Conservation (phyloP, 2,329 filamentous ascomycete species). For the Pseudogymnoascus sp. region DNA sequence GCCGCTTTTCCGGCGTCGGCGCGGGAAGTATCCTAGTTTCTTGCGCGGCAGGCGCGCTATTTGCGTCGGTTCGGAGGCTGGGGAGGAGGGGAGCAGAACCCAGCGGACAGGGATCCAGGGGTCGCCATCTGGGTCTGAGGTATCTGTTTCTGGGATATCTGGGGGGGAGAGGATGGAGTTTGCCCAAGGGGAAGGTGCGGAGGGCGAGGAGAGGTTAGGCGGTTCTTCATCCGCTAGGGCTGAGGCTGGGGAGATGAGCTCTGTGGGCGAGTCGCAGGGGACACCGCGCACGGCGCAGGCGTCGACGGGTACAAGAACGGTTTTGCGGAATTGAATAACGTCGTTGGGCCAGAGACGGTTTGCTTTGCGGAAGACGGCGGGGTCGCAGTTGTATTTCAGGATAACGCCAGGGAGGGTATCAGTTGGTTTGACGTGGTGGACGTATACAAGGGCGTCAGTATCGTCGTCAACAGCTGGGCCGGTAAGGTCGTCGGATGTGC, state of each 20-base stretch:
- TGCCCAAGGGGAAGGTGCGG: slow-evolving; percentile 25
- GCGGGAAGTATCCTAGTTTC: slow-evolving; percentile 85
- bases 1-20: slow-evolving; percentile 71
- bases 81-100: slow-evolving; percentile 70
- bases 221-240: slow-evolving; percentile 39
- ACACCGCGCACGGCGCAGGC: slow-evolving; percentile 79
- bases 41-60: slow-evolving; percentile 78
- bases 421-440: slow-evolving; percentile 74
- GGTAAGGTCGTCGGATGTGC: slow-evolving; percentile 27
- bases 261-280: slow-evolving; percentile 50
- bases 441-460: slow-evolving; percentile 76
- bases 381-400: slow-evolving; percentile 80
- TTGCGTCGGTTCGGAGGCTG: slow-evolving; percentile 61
- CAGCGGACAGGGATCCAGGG: slow-evolving; percentile 85
- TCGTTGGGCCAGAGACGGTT: slow-evolving; percentile 96
- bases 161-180: slow-evolving; percentile 18
- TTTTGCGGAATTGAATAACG: slow-evolving; percentile 76
- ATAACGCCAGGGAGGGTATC: slow-evolving; percentile 91
- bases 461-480: slow-evolving; percentile 45
- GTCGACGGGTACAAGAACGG: slow-evolving; percentile 79
- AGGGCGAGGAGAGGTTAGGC: slow-evolving; percentile 19
- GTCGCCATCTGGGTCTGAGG: slow-evolving; percentile 40
- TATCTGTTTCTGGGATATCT: slow-evolving; percentile 17
- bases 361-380: slow-evolving; percentile 74
- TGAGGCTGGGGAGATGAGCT: slow-evolving; percentile 46